phyloP scores from a whole-genome alignment of 2,329 filamentous ascomycete species.

The Nothopassalora personata region DNA sequence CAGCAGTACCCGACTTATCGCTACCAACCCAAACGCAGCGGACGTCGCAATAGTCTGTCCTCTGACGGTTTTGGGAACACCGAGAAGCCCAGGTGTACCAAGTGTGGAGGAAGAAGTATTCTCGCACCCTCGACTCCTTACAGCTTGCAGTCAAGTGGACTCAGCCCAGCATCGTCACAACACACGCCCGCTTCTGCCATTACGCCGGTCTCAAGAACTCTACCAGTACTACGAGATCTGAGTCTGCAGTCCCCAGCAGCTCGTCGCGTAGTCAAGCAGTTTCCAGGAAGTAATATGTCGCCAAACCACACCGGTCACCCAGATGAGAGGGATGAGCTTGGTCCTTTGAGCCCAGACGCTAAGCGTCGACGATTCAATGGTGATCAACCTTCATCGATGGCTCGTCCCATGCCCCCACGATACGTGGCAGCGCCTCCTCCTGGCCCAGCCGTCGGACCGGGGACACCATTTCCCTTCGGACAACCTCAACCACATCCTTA shows the following conservation, averaged over 20 bases:
- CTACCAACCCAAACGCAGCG: slow-evolving; percentile 70
- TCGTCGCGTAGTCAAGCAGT: slow-evolving; percentile 21
- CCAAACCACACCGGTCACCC: slow-evolving; percentile 23
- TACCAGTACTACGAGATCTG: slow-evolving; percentile 33
- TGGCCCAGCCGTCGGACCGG: slow-evolving; percentile 23
- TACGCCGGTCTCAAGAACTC: slow-evolving; percentile 33
- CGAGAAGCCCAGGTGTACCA: slow-evolving; percentile 55
- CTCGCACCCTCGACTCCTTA: slow-evolving; percentile 57
- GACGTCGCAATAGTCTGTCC: slow-evolving; percentile 39
- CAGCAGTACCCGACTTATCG: slow-evolving; percentile 89
- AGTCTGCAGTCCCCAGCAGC: slow-evolving; percentile 32
- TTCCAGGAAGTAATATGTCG: slow-evolving; percentile 30
- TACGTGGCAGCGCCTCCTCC: slow-evolving; percentile 21
- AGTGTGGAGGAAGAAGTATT: slow-evolving; percentile 65
- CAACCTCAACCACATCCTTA: slow-evolving; percentile 39
- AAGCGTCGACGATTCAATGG: slow-evolving; percentile 60
- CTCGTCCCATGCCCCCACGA: slow-evolving; percentile 32
- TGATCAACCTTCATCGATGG: slow-evolving; percentile 36
- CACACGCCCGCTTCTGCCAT: slow-evolving; percentile 28
- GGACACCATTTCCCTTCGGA: slow-evolving; percentile 38
- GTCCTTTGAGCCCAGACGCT: slow-evolving; percentile 49
- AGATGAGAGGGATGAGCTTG: slow-evolving; percentile 38
- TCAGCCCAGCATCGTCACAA: slow-evolving; percentile 27
- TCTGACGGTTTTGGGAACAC: slow-evolving; percentile 26
- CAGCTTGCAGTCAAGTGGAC: slow-evolving; percentile 17